Evolutionary conservation across 371 early-diverging fungal genomes (phyloP).

Genomic region (Dichotomocladium elegans): DNA sequence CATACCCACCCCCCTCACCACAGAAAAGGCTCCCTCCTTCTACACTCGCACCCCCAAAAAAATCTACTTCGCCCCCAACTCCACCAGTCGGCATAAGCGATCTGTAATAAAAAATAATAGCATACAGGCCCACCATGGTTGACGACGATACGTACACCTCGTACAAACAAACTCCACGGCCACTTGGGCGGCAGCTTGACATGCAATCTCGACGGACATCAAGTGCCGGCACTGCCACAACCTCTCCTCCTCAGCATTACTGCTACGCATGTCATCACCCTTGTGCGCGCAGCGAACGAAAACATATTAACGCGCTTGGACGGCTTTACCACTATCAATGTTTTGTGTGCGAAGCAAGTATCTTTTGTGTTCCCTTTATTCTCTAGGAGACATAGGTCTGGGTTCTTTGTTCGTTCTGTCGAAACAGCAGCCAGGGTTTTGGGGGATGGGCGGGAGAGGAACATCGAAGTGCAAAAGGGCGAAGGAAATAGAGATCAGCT

Average conservation of each 20-base stretch:
- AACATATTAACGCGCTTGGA: slow-evolving; percentile 10
- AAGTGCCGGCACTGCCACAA: background rate
- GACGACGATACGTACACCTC: background rate
- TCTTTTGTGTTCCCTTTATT: background rate
- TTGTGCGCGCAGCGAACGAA: slow-evolving; percentile 7
- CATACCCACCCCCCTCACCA: background rate
- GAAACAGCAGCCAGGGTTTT: too few relatives aligned
- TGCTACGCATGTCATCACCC: slow-evolving; percentile 5
- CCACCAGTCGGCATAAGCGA: too few relatives aligned
- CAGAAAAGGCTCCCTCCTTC: background rate
- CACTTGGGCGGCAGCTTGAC: background rate
- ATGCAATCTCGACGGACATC: slow-evolving; percentile 1
- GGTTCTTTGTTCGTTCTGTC: too few relatives aligned
- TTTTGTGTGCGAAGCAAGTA: slow-evolving; percentile 18
- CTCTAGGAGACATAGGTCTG: too few relatives aligned
- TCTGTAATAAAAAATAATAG: too few relatives aligned
- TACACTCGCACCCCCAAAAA: background rate
- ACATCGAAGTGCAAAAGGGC: too few relatives aligned
- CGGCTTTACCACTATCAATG: slow-evolving; percentile 13
- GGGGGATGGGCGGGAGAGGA: too few relatives aligned
- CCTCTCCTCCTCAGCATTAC: slow-evolving; percentile 5
- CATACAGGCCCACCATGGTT: too few relatives aligned
- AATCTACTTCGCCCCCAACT: too few relatives aligned
- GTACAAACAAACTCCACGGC: background rate
- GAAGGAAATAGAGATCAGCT: too few relatives aligned